These are phyloP conservation scores for Pulveroboletus frians DNA, from an alignment of 768 basidiomycete species.

Conservation along the genomic window DNA sequence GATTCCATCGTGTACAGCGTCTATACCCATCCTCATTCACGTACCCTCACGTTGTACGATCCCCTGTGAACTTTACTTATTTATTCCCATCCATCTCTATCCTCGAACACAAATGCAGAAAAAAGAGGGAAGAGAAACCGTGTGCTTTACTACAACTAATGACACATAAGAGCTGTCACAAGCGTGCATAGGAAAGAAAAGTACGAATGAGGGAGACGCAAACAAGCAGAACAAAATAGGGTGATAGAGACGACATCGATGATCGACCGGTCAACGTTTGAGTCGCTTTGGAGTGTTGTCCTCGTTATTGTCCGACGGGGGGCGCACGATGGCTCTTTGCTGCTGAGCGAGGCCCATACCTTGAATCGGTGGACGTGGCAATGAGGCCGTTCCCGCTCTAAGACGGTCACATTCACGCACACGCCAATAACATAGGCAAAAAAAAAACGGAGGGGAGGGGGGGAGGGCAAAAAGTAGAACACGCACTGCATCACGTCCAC, in stretches of 20 bases:
- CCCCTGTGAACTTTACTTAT: not conserved
- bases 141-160: too few species aligned
- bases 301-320: slow-evolving; percentile 26
- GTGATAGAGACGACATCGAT: not conserved
- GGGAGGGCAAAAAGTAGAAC: not conserved
- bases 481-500: slow-evolving; percentile 32
- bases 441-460: too few species aligned
- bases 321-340: slow-evolving; percentile 7
- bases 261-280: slow-evolving; percentile 26
- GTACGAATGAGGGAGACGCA: not conserved
- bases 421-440: not conserved
- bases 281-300: slow-evolving; percentile 37
- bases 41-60: not conserved
- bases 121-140: too few species aligned
- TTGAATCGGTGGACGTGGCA: slow-evolving; percentile 24
- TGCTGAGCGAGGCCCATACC: slow-evolving; percentile 38
- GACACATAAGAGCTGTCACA: not conserved
- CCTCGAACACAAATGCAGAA: not conserved
- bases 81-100: not conserved
- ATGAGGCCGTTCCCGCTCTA: slow-evolving; percentile 18
- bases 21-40: not conserved
- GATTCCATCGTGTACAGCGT: not conserved
- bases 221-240: not conserved
- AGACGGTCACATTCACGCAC: not conserved
- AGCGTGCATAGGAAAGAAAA: not conserved